A percentile compares a stretch with the other conserved stretches of the same genome.
Evolutionary conservation across 805 yeast species (phyloP).

Genomic region (Ogataea populi-albae): DNA sequence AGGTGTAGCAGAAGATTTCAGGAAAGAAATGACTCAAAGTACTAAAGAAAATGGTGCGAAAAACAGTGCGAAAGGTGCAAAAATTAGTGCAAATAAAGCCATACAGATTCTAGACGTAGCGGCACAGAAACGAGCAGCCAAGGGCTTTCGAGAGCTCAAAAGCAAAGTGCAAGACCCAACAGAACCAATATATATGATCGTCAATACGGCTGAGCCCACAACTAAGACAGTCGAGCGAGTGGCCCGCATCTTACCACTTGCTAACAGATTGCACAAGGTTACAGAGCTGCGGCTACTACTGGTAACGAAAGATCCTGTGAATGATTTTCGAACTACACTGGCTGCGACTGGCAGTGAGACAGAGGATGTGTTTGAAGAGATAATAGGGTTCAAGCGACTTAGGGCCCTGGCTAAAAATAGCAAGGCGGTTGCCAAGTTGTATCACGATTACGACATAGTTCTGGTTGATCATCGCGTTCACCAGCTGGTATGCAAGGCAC

Average conservation of each 20-base stretch:
- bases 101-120: background rate
- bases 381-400: conserved; percentile 57
- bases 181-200: conserved; percentile 39
- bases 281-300: conserved; percentile 53
- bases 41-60: too few species aligned
- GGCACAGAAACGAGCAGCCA: conserved; percentile 13
- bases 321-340: conserved; percentile 49
- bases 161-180: conserved; percentile 30
- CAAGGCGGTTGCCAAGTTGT: conserved; percentile 45
- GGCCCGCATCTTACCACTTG: conserved; percentile 59
- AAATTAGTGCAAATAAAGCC: too few species aligned
- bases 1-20: too few species aligned
- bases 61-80: too few species aligned
- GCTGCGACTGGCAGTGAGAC: conserved; percentile 51
- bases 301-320: conserved; percentile 72
- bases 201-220: conserved; percentile 47
- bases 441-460: conserved; percentile 62
- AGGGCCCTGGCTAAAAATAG: conserved; percentile 44
- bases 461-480: conserved; percentile 69
- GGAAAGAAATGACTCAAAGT: too few species aligned
- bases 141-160: conserved; percentile 31
- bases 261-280: conserved; percentile 47
- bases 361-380: conserved; percentile 58
- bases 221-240: conserved; percentile 44
- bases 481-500: conserved; percentile 52